Evolutionary conservation across 75 land plant genomes (phyloP), one percentile per base, ranked within the genome.

Genomic region (Picea sitchensis): DNA sequence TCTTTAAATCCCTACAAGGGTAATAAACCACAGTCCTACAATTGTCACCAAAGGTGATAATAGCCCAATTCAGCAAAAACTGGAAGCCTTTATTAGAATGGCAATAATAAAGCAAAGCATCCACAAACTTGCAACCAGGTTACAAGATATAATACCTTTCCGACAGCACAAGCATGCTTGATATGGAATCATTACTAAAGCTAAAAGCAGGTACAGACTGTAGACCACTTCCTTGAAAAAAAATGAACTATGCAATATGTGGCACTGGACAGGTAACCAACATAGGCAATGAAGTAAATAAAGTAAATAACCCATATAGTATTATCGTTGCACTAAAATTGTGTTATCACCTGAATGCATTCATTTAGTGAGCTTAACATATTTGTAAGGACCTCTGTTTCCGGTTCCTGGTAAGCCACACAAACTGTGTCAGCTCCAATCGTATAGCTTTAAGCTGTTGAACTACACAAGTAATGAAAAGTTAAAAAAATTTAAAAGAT

Each of bases 321-420:
- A 44, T 23, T 15, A 57, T 41, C 61, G 4, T 47, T 36, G 14
- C 6, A 61, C 4, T 65, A 65, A 14, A 65, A 1, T 30, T 32
- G 11, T 1, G 69, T 2, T 5, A 59, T 34, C 76, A 86, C 89
- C 87, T 87, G 84, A 65, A 87, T 85, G 71, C 88, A 87, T 68
- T 87, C 89, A 76, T 87, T 87, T 56, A 87, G 72, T 5, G 89
- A 81, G 21, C 77, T 84, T 81, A 87, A 75, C 88, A 87, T 85
- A 59, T 78, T 78, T 4, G 84, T 57, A 57, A 80, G 74, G 14
- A 87, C 75, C 65, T 87, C 87, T 21, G 86, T 87, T 59, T 87
- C 89, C 3, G 89, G 89, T 71, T 87, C 89, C 89, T 87, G 81
- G 73, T 61, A 65, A 65, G 23, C 15, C n/a, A 18, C 7, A 41